Evolutionary conservation across 2,329 filamentous ascomycete species (phyloP), one percentile per base, ranked within the genome.

Genomic region (Pseudogymnoascus verrucosus): DNA sequence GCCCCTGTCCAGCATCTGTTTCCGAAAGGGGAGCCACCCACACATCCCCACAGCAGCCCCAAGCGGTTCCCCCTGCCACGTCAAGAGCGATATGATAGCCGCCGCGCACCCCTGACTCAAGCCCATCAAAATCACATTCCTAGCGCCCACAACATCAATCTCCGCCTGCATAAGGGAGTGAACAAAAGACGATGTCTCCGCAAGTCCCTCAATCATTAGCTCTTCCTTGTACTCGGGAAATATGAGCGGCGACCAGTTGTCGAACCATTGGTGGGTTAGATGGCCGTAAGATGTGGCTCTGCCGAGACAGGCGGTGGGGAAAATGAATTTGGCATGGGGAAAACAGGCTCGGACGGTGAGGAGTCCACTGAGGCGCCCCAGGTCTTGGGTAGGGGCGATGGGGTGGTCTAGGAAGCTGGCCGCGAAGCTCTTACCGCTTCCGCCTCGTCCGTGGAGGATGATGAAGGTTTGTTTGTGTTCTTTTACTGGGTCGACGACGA

Each of bases 51-150:
- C 69, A 11, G 73, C 67, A 0, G 70, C 79, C 0, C 72, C 78
- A 34, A 82, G 64, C 1, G 71, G 62, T 14, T 70, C 68, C 0
- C 75, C 77, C 8, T 78, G 73, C 78, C 79, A 80, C 1, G 78
- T 70, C 63, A 84, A 64, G 63, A 77, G 66, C 8, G 77, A 72
- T 16, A 76, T 68, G 64, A 84, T 64, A 0, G 75, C 71, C 44
- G 78, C 78, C 2, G 82, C 82, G 66, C 80, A 82, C 0, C 82
- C 83, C 66, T 84, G 82, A 60, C 83, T 84, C 16, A 84, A 69
- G 0, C 82, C 82, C 40, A 79, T 78, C 0, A 85, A 65, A 1
- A 82, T 69, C 0, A 84, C 70, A 44, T 76, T 78, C 11, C 67
- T 61, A 0, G 73, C 66, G 3, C 78, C 77, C 0, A 83, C 63